Evolutionary conservation across 1,284 basidiomycete genomes (phyloP), one percentile per base, ranked within the genome.

Genomic region (Melanopsichium pennsylvanicum): DNA sequence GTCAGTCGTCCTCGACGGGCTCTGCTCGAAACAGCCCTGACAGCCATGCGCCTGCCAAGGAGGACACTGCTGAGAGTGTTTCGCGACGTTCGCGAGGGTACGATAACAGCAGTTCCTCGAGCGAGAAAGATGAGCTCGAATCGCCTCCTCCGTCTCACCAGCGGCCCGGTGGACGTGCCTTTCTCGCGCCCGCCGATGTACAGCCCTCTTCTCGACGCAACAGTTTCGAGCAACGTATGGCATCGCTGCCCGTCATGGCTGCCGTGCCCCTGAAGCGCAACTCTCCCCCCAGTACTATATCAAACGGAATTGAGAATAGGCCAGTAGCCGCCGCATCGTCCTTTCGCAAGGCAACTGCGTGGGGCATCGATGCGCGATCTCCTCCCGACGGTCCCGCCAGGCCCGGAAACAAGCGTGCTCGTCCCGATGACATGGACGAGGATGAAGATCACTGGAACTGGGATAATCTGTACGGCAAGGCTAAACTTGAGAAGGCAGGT

Each of bases 171-270:
- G 54, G 29, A 23, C 44, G 49, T 21, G 26, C 49, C 6, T 7
- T 51, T 33, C 46, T 50, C 12, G 41, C 54, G 6, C 29, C 59
- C 11, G 27, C 49, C 9, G 39, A 47, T n/a, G 34, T 33, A 13
- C 56, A 38, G 42, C 38, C 64, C 7, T 31, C 36, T 2, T 59
- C 66, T 26, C 66, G 66, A 27, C 59, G 66, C 45, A 69, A 55
- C 56, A 70, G 67, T 44, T 74, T 74, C 35, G 72, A 74, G 44
- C 52, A 63, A 23, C 56, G 72, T 29, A 72, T 74, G 64, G 67
- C 62, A 4, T 57, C 59, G 33, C 50, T 74, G 4, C 72, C 72
- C 4, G 64, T 72, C 19, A 51, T 61, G 50, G 48, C 66, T 2
- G 72, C 72, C 13, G 57, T 74, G 13, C 72, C 72, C 13, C 54